These are phyloP conservation scores for Lanmaoa pseudosensibilis DNA, from an alignment of 768 basidiomycete species.

Conservation along the genomic window DNA sequence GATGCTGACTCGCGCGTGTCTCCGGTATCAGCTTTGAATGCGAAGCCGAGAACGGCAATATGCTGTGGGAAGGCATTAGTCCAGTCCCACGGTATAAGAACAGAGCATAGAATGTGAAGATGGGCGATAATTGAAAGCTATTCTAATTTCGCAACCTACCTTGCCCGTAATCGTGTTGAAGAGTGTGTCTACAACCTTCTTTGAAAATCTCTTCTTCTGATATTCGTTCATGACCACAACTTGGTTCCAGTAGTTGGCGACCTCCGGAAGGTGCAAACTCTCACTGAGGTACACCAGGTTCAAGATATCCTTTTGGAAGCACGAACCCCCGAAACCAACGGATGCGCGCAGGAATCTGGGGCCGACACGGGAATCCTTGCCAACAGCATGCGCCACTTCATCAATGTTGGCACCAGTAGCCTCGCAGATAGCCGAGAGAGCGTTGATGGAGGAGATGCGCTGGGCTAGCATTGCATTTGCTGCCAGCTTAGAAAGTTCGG, in stretches of 20 bases:
- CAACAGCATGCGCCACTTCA: conserved; percentile 93
- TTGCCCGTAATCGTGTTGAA: conserved; percentile 99
- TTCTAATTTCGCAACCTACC: conserved; percentile 41
- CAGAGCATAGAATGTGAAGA: neutral
- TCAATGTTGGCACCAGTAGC: conserved; percentile 98
- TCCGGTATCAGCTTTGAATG: conserved; percentile 99
- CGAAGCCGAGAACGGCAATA: conserved; percentile 96
- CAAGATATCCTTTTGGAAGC: conserved; percentile 99
- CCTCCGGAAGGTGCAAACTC: conserved; percentile 91
- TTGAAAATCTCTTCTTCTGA: conserved; percentile 94
- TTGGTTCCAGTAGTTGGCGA: conserved; percentile 96
- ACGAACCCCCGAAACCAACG: conserved; percentile 96
- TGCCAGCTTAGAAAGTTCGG: conserved; percentile 96
- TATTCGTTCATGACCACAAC: conserved; percentile 99
- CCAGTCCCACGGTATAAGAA: conserved; percentile 11
- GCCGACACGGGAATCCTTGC: conserved; percentile 89
- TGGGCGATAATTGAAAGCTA: neutral
- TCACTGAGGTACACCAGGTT: conserved; percentile 98
- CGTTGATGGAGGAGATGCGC: conserved; percentile 97
- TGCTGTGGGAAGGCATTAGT: conserved; percentile 45
- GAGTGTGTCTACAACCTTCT: conserved; percentile 93
- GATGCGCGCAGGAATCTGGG: conserved; percentile 94
- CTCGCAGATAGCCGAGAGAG: conserved; percentile 97
- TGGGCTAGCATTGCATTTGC: conserved; percentile 99
- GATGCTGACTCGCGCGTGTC: conserved; percentile 98